These are phyloP conservation scores for Solanum arcanum DNA, from an alignment of 257 asterid genomes.

Conservation along the genomic window DNA sequence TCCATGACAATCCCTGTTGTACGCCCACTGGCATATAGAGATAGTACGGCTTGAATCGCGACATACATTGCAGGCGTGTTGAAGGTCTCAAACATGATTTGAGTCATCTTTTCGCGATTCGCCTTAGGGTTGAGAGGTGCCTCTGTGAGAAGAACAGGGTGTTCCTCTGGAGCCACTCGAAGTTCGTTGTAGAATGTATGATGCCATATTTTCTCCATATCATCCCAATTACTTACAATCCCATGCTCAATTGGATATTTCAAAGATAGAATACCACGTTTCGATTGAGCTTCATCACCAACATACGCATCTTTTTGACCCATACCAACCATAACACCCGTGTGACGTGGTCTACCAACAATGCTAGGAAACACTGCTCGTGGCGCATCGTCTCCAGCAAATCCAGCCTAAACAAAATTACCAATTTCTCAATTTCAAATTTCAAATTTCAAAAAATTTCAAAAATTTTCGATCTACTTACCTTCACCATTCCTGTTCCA, in stretches of 20 bases:
- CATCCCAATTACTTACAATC: constrained; percentile 20
- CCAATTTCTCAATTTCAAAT: too few relatives aligned
- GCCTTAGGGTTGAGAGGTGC: constrained; percentile 25
- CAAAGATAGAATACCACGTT: constrained; percentile 19
- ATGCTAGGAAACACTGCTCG: constrained; percentile 27
- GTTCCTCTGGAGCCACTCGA: constrained; percentile 19
- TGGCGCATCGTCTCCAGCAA: constrained; percentile 31
- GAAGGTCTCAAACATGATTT: constrained; percentile 20
- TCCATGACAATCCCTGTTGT: constrained; percentile 12
- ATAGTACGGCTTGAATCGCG: constrained; percentile 14
- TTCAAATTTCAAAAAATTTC: too few relatives aligned
- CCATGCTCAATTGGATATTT: constrained; percentile 27
- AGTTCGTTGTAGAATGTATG: constrained; percentile 18
- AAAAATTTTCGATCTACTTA: background rate
- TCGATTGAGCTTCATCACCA: constrained; percentile 29
- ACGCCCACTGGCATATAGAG: constrained; percentile 22
- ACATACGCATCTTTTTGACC: constrained; percentile 25
- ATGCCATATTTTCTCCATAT: constrained; percentile 23
- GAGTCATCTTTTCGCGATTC: constrained; percentile 25
- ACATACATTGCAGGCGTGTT: constrained; percentile 19
- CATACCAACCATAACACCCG: constrained; percentile 27
- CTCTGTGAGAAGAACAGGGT: constrained; percentile 19
- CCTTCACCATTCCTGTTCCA: constrained; percentile 8
- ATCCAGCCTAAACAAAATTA: constrained; percentile 9
- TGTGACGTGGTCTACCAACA: constrained; percentile 24